These are phyloP conservation scores for Pelomyxa schiedti DNA, from an alignment of 78 protist species.

Conservation along the genomic window DNA sequence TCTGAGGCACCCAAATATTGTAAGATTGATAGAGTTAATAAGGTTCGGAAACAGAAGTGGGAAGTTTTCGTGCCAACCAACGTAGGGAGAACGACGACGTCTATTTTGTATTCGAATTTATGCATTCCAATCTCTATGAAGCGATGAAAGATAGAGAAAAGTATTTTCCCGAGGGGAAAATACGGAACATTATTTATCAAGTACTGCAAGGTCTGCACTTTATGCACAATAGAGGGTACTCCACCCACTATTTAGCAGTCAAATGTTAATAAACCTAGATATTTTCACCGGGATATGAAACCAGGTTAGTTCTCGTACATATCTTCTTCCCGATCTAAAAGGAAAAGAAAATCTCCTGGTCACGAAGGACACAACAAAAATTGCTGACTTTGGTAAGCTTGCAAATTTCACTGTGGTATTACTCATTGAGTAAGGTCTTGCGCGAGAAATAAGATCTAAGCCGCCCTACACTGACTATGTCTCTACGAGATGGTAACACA, in stretches of 20 bases:
- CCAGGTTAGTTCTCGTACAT: constrained; percentile 27
- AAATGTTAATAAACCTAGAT: constrained; percentile 46
- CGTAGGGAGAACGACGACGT: constrained; percentile 82
- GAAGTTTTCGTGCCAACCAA: no score
- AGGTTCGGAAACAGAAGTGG: no score
- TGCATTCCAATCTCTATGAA: constrained; percentile 77
- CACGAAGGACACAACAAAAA: constrained; percentile 49
- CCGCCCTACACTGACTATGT: constrained; percentile 96
- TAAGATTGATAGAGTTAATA: constrained; percentile 86
- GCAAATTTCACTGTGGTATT: no score
- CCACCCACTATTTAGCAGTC: neutral
- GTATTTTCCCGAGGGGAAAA: neutral
- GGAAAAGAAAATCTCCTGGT: constrained; percentile 64
- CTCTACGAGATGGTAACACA: constrained; percentile 97
- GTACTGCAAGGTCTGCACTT: constrained; percentile 76
- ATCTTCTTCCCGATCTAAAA: neutral
- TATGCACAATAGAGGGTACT: constrained; percentile 42
- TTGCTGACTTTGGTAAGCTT: constrained; percentile 99
- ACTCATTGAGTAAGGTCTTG: no score
- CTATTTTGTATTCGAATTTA: constrained; percentile 86
- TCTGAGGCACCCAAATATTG: constrained; percentile 89
- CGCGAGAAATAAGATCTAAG: constrained; percentile 76
- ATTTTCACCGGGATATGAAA: constrained; percentile 91
- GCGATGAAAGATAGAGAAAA: neutral
- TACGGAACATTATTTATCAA: constrained; percentile 38